Percentiles rank a stretch among this genome's conserved stretches.
phyloP scores from a whole-genome alignment of 495 filamentous ascomycete species.

The Xylaria longipes region DNA sequence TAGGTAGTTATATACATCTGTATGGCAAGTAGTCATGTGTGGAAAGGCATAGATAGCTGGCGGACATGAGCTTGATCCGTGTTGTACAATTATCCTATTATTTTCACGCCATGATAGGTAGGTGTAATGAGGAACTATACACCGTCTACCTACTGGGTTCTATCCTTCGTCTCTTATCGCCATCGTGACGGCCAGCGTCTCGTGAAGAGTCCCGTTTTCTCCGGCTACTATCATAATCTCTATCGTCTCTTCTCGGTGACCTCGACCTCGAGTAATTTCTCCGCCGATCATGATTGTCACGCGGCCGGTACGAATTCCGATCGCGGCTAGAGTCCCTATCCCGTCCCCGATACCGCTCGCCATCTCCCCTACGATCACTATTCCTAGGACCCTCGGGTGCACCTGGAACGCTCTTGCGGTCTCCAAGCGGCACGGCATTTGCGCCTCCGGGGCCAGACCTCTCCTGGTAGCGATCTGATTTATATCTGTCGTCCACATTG shows the following conservation, averaged over 20 bases:
- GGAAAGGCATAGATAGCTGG: not conserved
- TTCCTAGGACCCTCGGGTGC: constrained; percentile 46
- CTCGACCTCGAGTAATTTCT: constrained; percentile 42
- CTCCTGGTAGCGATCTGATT: constrained; percentile 64
- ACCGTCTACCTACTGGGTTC: constrained; percentile 42
- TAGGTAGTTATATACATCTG: constrained; percentile 37
- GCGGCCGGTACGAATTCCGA: constrained; percentile 45
- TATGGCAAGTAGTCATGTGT: not conserved
- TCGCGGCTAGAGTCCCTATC: constrained; percentile 40
- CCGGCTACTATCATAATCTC: constrained; percentile 58
- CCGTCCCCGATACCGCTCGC: constrained; percentile 29
- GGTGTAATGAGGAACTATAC: not conserved
- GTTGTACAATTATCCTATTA: constrained; percentile 20
- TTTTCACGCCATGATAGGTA: not conserved
- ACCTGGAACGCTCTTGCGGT: constrained; percentile 52
- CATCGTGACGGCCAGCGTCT: constrained; percentile 61
- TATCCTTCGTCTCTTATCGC: constrained; percentile 72
- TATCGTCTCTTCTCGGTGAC: constrained; percentile 52
- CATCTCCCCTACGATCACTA: constrained; percentile 39
- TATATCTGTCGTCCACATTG: constrained; percentile 70
- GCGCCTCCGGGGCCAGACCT: constrained; percentile 58
- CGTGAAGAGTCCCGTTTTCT: constrained; percentile 71
- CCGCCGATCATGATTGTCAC: constrained; percentile 39
- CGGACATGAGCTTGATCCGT: not conserved
- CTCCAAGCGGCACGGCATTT: constrained; percentile 66